Conservation (phyloP, 2,329 filamentous ascomycete genomes). For the Metarhizium brunneum region DNA sequence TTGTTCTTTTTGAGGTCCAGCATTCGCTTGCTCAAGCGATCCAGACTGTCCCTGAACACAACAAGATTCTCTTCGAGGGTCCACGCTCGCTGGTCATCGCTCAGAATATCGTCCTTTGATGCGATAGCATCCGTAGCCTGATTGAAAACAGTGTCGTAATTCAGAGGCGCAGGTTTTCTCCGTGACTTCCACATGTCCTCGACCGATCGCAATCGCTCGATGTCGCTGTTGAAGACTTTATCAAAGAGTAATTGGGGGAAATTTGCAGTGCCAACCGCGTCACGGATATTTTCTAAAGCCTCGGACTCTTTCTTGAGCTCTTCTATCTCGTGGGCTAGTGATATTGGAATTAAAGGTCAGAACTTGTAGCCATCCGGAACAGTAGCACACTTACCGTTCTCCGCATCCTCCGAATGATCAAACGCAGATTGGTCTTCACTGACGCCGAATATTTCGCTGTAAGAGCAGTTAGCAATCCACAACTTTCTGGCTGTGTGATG, state of each 20-base stretch:
- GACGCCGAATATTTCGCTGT: conserved; percentile 72
- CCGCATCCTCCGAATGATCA: conserved; percentile 69
- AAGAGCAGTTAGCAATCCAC: not conserved
- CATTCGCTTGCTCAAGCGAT: conserved; percentile 65
- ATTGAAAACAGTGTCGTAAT: conserved; percentile 53
- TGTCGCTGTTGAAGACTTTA: conserved; percentile 84
- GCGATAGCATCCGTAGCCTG: conserved; percentile 40
- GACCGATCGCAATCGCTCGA: conserved; percentile 73
- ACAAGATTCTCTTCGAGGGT: conserved; percentile 72
- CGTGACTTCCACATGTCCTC: conserved; percentile 94
- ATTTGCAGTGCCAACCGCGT: conserved; percentile 66
- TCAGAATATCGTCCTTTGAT: conserved; percentile 43
- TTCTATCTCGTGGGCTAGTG: conserved; percentile 63
- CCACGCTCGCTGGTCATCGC: conserved; percentile 71
- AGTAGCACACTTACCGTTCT: conserved; percentile 51
- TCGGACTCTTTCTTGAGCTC: conserved; percentile 78
- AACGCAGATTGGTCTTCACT: conserved; percentile 80
- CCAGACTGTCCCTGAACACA: conserved; percentile 78
- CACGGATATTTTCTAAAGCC: conserved; percentile 73
- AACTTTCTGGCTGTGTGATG: not conserved
- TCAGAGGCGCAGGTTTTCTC: conserved; percentile 61
- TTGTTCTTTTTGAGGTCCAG: conserved; percentile 48
- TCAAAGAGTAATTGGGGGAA: conserved; percentile 79
- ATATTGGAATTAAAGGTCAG: not conserved
- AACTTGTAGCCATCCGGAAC: not conserved